Evolutionary conservation across 2,329 filamentous ascomycete species (phyloP).

Genomic region (Sordariomycetes sp.): DNA sequence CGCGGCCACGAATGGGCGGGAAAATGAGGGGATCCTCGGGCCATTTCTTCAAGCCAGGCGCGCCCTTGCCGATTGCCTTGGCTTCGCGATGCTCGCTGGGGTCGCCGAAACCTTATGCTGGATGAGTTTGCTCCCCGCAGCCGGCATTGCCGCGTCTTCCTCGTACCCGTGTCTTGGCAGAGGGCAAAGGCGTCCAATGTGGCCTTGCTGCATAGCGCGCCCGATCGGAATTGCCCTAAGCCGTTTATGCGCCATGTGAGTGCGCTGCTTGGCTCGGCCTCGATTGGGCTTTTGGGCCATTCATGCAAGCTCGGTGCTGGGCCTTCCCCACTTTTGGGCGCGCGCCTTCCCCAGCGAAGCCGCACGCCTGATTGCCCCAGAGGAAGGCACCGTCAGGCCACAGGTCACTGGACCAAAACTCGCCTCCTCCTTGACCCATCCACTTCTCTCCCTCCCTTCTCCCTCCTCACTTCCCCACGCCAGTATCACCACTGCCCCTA

Average conservation of each 20-base stretch:
- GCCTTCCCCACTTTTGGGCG: slow-evolving; percentile 8
- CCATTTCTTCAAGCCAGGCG: not conserved
- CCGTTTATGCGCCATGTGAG: not conserved
- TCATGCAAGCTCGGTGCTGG: slow-evolving; percentile 4
- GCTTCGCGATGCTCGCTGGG: not conserved
- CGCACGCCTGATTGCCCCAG: not conserved
- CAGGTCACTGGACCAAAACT: slow-evolving; percentile 7
- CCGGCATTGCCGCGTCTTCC: not conserved
- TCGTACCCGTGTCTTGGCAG: not conserved
- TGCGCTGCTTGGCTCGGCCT: not conserved
- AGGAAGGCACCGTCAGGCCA: slow-evolving; percentile 3
- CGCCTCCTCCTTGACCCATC: slow-evolving; percentile 5
- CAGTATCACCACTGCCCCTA: slow-evolving; percentile 9
- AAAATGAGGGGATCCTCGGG: not conserved
- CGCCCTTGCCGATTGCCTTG: not conserved
- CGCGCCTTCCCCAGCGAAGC: slow-evolving; percentile 6
- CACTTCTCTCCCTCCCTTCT: slow-evolving; percentile 4
- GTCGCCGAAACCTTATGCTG: not conserved
- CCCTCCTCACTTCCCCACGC: slow-evolving; percentile 7
- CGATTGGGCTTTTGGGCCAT: not conserved
- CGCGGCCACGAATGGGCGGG: not conserved
- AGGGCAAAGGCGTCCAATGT: not conserved
- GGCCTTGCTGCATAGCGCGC: not conserved
- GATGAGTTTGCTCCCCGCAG: not conserved
- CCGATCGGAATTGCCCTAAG: not conserved